phyloP scores from a whole-genome alignment of 2,329 filamentous ascomycete species.

The Parascedosporium putredinis region DNA sequence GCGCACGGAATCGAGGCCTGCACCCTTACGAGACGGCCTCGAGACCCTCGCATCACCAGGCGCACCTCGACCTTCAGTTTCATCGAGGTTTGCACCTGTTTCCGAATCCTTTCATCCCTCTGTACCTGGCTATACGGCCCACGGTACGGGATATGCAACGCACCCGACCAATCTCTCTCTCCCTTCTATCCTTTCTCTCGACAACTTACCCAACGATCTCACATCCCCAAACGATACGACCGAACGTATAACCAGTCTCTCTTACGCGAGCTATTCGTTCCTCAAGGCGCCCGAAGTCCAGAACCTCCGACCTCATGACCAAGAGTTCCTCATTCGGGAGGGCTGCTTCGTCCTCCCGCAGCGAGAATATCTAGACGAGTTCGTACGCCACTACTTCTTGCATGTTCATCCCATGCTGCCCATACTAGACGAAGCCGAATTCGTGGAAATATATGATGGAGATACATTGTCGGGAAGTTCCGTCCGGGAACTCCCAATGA shows the following conservation, averaged over 20 bases:
- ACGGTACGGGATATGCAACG: too few relatives aligned
- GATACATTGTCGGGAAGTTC: neutral
- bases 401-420: slow-evolving; percentile 21
- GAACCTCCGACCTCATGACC: slow-evolving; percentile 15
- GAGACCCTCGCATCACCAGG: too few relatives aligned
- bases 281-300: slow-evolving; percentile 14
- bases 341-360: slow-evolving; percentile 18
- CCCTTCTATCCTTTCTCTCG: too few relatives aligned
- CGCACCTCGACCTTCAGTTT: too few relatives aligned
- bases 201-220: too few relatives aligned
- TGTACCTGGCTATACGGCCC: too few relatives aligned
- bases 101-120: too few relatives aligned
- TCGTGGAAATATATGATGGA: slow-evolving; percentile 14
- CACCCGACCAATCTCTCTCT: too few relatives aligned
- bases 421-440: slow-evolving; percentile 14
- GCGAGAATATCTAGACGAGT: slow-evolving; percentile 16
- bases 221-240: too few relatives aligned
- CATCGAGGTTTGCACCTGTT: too few relatives aligned
- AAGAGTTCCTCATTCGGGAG: slow-evolving; percentile 16
- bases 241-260: neutral
- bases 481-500: neutral
- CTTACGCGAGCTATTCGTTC: slow-evolving; percentile 9
- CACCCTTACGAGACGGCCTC: too few relatives aligned
- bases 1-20: too few relatives aligned
- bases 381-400: slow-evolving; percentile 18